Evolutionary conservation across 2,329 filamentous ascomycete species (phyloP).

Genomic region (Sporothrix euskadiensis): DNA sequence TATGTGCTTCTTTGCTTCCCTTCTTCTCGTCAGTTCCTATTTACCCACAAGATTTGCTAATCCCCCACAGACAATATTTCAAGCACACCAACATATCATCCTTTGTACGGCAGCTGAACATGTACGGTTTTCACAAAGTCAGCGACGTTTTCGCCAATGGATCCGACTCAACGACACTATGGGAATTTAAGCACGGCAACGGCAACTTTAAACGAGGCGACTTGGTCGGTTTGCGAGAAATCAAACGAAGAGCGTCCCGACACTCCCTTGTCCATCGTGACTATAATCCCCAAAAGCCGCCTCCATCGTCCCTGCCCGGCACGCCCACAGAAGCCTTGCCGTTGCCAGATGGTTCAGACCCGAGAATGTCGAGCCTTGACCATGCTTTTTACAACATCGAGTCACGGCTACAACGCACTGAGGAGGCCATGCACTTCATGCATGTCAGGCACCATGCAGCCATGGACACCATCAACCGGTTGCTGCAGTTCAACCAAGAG

Average conservation of each 20-base stretch:
- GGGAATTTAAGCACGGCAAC: slow-evolving; percentile 98
- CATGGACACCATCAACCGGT: slow-evolving; percentile 73
- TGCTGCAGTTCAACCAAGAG: slow-evolving; percentile 78
- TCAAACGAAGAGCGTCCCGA: slow-evolving; percentile 89
- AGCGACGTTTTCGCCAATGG: slow-evolving; percentile 98
- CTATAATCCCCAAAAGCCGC: slow-evolving; percentile 75
- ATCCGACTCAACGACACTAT: slow-evolving; percentile 87
- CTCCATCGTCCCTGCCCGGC: slow-evolving; percentile 73
- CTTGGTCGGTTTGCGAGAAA: slow-evolving; percentile 85
- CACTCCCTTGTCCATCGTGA: slow-evolving; percentile 93
- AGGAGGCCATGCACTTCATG: slow-evolving; percentile 78
- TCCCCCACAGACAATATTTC: slow-evolving; percentile 78
- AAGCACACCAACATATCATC: slow-evolving; percentile 99
- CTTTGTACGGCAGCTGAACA: slow-evolving; percentile 95
- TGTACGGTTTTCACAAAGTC: slow-evolving; percentile 99
- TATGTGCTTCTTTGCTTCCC: slow-evolving; percentile 53
- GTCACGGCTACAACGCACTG: slow-evolving; percentile 72
- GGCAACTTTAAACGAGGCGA: slow-evolving; percentile 97
- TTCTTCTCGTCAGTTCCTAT: background rate
- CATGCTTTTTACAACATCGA: slow-evolving; percentile 80
- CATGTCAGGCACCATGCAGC: slow-evolving; percentile 78
- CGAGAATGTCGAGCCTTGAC: slow-evolving; percentile 73
- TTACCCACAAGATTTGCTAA: slow-evolving; percentile 34
- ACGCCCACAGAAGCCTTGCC: slow-evolving; percentile 80
- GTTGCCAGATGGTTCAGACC: slow-evolving; percentile 74